Base-by-base conservation (phyloP, 495 filamentous ascomycete genomes). In the Aspergillus olivimuriae region DNA sequence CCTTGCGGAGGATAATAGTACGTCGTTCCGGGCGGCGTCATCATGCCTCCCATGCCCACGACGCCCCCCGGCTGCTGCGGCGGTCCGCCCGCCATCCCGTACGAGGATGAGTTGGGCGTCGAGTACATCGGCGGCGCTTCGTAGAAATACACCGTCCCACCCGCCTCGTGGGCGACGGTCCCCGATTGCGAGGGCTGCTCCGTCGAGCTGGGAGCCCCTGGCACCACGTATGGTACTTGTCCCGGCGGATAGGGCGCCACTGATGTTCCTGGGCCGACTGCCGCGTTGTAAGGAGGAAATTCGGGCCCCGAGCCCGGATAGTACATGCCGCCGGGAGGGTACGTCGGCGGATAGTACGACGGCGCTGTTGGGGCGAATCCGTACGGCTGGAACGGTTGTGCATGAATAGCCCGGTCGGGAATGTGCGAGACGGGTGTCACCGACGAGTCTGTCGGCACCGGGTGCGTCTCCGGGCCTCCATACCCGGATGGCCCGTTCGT, bases 61-160 rank as follows among this genome's bases (percentile, higher is more conserved):
- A 82, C 75, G 12, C 77, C 81, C n/a, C 41, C 69, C 75, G 41
- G 69, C 59, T 32, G 52, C 78, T 43, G 68, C 68, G 48, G 51
- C 40, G 39, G 63, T 74, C 35, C 65, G 69, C 43, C 74, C 61
- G 21, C 73, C 62, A 33, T 52, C n/a, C n/a, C n/a, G n/a, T n/a
- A n/a, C n/a, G n/a, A 61, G 45, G 80, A 74, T 7, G 75, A 57
- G 32, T 73, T 73, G 9, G 66, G 51, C n/a, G n/a, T n/a, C n/a
- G n/a, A n/a, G 41, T 67, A 68, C 44, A 88, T 68, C 60, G 92
- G 84, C 8, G 81, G 74, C 22, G 84, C 74, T 55, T 94, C 83
- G 46, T 89, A 89, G 60, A 95, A 99, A 62, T 95, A 97, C 3
- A 95, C 89, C 71, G 90, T 96, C 35, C 94, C 92, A 49, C 91